These are phyloP conservation scores for Neurospora sp. DNA, from an alignment of 2,329 filamentous ascomycete species.

Conservation along the genomic window DNA sequence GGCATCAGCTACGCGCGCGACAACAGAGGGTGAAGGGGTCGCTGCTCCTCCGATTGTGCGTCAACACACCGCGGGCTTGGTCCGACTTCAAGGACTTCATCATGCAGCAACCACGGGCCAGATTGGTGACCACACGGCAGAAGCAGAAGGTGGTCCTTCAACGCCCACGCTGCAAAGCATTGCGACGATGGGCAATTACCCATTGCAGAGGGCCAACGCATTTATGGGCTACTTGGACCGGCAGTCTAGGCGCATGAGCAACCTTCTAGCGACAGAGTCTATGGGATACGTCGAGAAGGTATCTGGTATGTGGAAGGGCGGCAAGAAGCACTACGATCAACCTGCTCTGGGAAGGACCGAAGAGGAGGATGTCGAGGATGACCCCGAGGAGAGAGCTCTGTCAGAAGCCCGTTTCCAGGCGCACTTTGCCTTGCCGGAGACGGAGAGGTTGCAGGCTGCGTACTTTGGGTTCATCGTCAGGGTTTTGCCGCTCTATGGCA, in stretches of 20 bases:
- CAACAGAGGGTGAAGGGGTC: not conserved
- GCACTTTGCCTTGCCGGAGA: constrained; percentile 80
- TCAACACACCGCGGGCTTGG: constrained; percentile 5
- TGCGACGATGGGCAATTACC: constrained; percentile 59
- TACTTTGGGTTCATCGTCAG: constrained; percentile 91
- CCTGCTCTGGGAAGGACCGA: constrained; percentile 39
- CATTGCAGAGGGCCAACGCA: constrained; percentile 72
- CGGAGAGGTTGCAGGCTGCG: constrained; percentile 75
- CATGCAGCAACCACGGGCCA: constrained; percentile 33
- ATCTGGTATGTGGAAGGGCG: constrained; percentile 92
- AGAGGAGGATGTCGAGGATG: constrained; percentile 42
- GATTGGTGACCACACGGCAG: constrained; percentile 21
- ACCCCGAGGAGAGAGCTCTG: constrained; percentile 50
- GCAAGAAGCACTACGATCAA: constrained; percentile 77
- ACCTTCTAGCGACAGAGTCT: constrained; percentile 74
- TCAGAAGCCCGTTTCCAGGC: constrained; percentile 75
- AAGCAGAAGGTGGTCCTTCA: constrained; percentile 21
- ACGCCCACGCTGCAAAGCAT: constrained; percentile 42
- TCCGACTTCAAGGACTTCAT: constrained; percentile 1
- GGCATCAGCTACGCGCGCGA: constrained; percentile 26
- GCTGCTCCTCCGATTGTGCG: not conserved
- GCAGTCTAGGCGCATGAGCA: constrained; percentile 73
- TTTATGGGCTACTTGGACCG: constrained; percentile 76
- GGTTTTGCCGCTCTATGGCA: constrained; percentile 86
- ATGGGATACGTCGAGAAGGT: constrained; percentile 97